phyloP scores from a whole-genome alignment of 768 basidiomycete genomes.

The Holtermanniella nyarrowii region DNA sequence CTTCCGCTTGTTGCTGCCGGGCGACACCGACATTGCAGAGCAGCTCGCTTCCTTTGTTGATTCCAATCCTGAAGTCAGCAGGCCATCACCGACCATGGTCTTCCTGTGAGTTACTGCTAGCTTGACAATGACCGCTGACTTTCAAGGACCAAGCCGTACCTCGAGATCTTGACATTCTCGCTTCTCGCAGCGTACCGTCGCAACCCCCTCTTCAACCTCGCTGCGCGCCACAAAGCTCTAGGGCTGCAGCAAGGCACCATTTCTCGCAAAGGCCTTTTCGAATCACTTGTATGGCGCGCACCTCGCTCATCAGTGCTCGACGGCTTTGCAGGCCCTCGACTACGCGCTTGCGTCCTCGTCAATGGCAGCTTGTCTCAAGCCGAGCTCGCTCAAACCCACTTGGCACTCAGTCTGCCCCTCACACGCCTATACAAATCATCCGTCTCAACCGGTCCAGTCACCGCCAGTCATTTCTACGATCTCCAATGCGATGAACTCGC shows the following conservation, averaged over 20 bases:
- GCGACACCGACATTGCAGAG: slow-evolving; percentile 5
- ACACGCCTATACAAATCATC: slow-evolving; percentile 53
- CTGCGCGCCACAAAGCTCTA: slow-evolving; percentile 66
- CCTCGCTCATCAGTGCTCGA: slow-evolving; percentile 52
- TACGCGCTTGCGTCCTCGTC: slow-evolving; percentile 62
- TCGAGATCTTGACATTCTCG: slow-evolving; percentile 49
- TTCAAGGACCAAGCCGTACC: slow-evolving; percentile 48
- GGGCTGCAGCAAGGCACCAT: slow-evolving; percentile 62
- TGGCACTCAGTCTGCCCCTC: slow-evolving; percentile 67
- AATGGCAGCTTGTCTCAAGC: slow-evolving; percentile 49
- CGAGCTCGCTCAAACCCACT: slow-evolving; percentile 48
- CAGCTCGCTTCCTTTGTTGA: slow-evolving; percentile 19
- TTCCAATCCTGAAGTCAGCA: slow-evolving; percentile 3
- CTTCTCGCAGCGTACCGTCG: slow-evolving; percentile 51
- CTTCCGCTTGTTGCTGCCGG: slow-evolving; percentile 22
- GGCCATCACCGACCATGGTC: slow-evolving; percentile 55
- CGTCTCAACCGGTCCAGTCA: slow-evolving; percentile 60
- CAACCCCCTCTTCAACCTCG: slow-evolving; percentile 53
- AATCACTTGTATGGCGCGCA: slow-evolving; percentile 61
- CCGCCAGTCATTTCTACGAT: slow-evolving; percentile 75
- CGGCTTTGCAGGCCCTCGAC: slow-evolving; percentile 53
- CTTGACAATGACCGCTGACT: background rate
- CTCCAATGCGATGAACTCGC: slow-evolving; percentile 51
- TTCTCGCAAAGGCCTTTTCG: slow-evolving; percentile 73
- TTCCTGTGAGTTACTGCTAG: slow-evolving; percentile 45